These are phyloP conservation scores for Melampsora larici-populina DNA, from an alignment of 1,284 basidiomycete genomes.

Conservation along the genomic window DNA sequence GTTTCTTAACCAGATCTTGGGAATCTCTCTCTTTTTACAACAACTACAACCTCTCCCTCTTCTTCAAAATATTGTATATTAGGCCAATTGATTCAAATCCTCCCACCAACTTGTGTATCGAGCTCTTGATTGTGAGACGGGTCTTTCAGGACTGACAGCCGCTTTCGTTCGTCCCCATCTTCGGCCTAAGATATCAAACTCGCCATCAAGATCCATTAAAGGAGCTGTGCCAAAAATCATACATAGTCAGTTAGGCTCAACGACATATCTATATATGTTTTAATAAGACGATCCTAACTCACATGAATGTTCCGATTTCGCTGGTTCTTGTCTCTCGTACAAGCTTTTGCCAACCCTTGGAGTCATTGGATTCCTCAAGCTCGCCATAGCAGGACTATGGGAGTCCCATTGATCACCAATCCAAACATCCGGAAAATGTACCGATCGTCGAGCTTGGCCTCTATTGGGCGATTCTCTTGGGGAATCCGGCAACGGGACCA, in stretches of 20 bases:
- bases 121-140: too few species aligned
- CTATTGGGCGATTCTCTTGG: background rate
- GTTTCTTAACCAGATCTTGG: too few species aligned
- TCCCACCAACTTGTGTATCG: background rate
- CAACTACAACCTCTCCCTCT: background rate
- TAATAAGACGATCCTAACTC: background rate
- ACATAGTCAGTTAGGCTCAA: background rate
- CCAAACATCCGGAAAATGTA: slow-evolving; percentile 4
- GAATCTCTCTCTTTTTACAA: background rate
- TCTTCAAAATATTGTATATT: background rate
- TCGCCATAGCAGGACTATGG: slow-evolving; percentile 1
- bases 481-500: background rate
- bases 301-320: background rate
- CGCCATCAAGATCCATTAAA: background rate
- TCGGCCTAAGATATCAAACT: background rate
- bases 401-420: slow-evolving; percentile 3
- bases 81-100: background rate
- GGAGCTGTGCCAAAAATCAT: background rate
- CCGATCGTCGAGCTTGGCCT: background rate
- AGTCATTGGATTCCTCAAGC: background rate
- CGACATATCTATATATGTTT: background rate
- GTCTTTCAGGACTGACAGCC: background rate
- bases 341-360: background rate
- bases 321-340: background rate
- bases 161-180: background rate